phyloP scores from a whole-genome alignment of 768 basidiomycete genomes.

The Rhodotorula toruloides region DNA sequence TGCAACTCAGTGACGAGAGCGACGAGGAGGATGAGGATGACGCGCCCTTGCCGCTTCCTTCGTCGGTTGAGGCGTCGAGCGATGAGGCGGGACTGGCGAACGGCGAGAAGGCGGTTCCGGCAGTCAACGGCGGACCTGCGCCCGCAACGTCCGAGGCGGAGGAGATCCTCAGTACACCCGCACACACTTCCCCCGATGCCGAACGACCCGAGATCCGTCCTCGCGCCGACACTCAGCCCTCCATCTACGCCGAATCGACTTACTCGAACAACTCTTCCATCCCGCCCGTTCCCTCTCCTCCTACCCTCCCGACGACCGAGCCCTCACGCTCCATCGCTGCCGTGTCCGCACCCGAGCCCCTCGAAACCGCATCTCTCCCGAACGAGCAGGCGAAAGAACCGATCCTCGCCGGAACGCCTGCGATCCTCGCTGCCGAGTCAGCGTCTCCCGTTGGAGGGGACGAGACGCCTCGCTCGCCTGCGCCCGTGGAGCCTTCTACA shows the following conservation, averaged over 20 bases:
- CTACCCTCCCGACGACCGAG: neutral
- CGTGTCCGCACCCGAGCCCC: neutral
- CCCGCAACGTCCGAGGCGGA: too few relatives aligned
- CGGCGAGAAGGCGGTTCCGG: too few relatives aligned
- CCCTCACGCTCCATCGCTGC: neutral
- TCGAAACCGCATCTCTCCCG: neutral
- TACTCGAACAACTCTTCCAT: neutral
- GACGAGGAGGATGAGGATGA: conserved; percentile 58
- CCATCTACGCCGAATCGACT: conserved; percentile 31
- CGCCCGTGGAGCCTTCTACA: neutral
- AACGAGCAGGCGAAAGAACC: neutral
- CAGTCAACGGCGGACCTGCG: too few relatives aligned
- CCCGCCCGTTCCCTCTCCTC: neutral
- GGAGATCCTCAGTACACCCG: too few relatives aligned
- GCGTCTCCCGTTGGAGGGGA: neutral
- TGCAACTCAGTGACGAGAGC: conserved; percentile 53
- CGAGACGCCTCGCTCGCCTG: neutral
- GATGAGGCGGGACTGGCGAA: neutral
- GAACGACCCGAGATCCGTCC: neutral
- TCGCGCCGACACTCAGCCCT: conserved; percentile 24
- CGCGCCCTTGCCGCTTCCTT: conserved; percentile 57
- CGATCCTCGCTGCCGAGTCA: neutral
- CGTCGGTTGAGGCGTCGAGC: conserved; percentile 45
- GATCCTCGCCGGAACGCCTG: too few relatives aligned
- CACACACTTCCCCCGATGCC: too few relatives aligned